These are phyloP conservation scores for Annulohypoxylon maeteangense DNA, from an alignment of 495 filamentous ascomycete genomes.

Conservation along the genomic window DNA sequence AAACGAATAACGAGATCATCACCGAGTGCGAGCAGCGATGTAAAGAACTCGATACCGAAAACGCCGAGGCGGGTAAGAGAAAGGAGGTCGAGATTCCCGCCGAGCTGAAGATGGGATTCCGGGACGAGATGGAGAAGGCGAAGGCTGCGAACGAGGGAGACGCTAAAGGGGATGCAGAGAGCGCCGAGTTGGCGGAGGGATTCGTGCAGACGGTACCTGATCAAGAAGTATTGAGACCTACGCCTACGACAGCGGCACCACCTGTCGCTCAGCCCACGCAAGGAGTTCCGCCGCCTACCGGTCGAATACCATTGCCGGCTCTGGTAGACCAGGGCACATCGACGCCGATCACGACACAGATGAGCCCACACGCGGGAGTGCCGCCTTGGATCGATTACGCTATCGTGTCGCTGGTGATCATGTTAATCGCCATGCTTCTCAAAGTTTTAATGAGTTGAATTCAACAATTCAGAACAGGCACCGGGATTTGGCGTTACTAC, in stretches of 20 bases:
- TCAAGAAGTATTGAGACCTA: slow-evolving; percentile 14
- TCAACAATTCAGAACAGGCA: slow-evolving; percentile 2
- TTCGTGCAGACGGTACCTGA: slow-evolving; percentile 58
- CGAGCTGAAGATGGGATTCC: slow-evolving; percentile 67
- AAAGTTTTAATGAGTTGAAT: slow-evolving; percentile 48
- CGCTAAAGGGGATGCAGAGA: slow-evolving; percentile 49
- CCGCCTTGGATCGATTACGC: slow-evolving; percentile 69
- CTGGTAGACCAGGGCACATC: slow-evolving; percentile 11
- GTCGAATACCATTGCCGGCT: slow-evolving; percentile 50
- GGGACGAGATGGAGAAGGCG: slow-evolving; percentile 60
- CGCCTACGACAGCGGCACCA: slow-evolving; percentile 14
- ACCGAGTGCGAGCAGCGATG: slow-evolving; percentile 69
- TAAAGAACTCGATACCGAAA: slow-evolving; percentile 61
- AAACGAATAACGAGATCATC: slow-evolving; percentile 77
- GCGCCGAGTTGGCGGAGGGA: slow-evolving; percentile 57
- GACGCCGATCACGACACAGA: slow-evolving; percentile 12
- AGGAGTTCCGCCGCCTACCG: slow-evolving; percentile 50
- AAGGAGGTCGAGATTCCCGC: slow-evolving; percentile 66
- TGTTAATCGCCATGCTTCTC: slow-evolving; percentile 63
- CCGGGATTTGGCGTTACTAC: slow-evolving; percentile 26
- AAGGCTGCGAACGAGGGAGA: slow-evolving; percentile 23
- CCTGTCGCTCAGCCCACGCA: slow-evolving; percentile 40
- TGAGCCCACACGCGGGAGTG: slow-evolving; percentile 53
- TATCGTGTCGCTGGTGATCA: slow-evolving; percentile 63
- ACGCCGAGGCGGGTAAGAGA: slow-evolving; percentile 43